These are phyloP conservation scores for Hsuehochloa calcarea DNA, from an alignment of 176 grass and related monocot genomes.

Conservation along the genomic window DNA sequence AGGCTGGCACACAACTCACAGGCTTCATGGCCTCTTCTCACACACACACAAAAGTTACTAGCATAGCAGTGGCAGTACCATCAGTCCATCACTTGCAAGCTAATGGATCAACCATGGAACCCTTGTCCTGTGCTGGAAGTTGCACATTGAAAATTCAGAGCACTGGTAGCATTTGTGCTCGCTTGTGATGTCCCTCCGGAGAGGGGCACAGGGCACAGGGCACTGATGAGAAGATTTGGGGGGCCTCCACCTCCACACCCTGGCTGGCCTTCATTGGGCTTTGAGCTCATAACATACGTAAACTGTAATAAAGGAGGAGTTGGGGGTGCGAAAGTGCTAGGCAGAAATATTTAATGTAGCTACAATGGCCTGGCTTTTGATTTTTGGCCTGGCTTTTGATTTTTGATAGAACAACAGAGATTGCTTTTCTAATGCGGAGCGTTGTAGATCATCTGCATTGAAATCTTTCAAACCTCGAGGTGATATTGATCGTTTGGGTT, in stretches of 20 bases:
- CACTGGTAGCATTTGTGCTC: background rate
- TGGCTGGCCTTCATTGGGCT: background rate
- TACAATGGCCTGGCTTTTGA: too few species aligned
- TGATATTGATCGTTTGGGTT: too few species aligned
- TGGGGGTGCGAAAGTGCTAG: background rate
- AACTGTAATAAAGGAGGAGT: background rate
- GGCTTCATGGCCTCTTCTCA: slow-evolving; percentile 13
- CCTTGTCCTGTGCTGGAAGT: background rate
- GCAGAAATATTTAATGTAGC: too few species aligned
- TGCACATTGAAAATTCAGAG: background rate
- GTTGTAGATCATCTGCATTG: too few species aligned
- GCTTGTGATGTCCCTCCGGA: background rate
- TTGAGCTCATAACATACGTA: background rate
- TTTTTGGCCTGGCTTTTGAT: too few species aligned
- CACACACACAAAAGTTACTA: background rate
- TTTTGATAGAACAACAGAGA: too few species aligned
- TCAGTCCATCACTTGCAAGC: background rate
- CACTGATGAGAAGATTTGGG: slow-evolving; percentile 25
- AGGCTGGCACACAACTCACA: background rate
- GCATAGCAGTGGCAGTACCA: background rate
- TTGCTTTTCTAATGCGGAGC: too few species aligned
- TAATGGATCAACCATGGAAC: background rate
- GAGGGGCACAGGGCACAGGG: background rate
- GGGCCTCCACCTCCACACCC: background rate
- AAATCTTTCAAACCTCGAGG: too few species aligned